Evolutionary conservation across 2,329 filamentous ascomycete species (phyloP).

Genomic region (Fusarium clavum): DNA sequence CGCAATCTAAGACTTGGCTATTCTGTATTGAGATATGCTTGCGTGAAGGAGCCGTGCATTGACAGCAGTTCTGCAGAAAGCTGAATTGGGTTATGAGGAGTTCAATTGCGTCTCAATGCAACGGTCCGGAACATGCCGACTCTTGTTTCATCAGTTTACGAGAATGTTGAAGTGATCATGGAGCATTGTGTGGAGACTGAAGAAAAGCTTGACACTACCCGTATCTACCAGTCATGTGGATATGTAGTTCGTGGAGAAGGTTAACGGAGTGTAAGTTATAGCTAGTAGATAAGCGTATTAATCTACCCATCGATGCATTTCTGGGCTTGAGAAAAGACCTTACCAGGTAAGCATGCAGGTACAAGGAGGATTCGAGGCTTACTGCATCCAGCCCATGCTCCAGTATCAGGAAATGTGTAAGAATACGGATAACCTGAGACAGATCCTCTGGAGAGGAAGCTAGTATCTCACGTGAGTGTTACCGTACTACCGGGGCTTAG

Average conservation of each 20-base stretch:
- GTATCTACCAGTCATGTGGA: background rate
- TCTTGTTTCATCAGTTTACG: background rate
- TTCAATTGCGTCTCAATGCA: background rate
- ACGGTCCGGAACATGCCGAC: background rate
- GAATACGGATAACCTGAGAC: background rate
- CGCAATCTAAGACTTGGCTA: conserved; percentile 4
- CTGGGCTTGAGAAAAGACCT: background rate
- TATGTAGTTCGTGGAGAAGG: background rate
- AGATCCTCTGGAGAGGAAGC: background rate
- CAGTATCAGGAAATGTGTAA: background rate
- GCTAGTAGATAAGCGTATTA: background rate
- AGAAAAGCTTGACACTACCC: background rate
- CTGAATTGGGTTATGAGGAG: background rate
- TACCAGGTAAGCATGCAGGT: background rate
- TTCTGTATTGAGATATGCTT: conserved; percentile 14
- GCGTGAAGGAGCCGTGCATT: conserved; percentile 5
- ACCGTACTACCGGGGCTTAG: background rate
- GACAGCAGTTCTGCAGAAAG: background rate
- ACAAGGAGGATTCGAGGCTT: background rate
- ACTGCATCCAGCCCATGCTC: background rate
- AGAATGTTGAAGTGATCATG: background rate
- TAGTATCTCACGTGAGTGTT: background rate
- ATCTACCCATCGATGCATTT: background rate
- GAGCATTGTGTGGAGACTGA: background rate
- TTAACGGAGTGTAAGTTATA: background rate